Evolutionary conservation across 345 rosid species (phyloP).

Genomic region (Acer yangbiense): DNA sequence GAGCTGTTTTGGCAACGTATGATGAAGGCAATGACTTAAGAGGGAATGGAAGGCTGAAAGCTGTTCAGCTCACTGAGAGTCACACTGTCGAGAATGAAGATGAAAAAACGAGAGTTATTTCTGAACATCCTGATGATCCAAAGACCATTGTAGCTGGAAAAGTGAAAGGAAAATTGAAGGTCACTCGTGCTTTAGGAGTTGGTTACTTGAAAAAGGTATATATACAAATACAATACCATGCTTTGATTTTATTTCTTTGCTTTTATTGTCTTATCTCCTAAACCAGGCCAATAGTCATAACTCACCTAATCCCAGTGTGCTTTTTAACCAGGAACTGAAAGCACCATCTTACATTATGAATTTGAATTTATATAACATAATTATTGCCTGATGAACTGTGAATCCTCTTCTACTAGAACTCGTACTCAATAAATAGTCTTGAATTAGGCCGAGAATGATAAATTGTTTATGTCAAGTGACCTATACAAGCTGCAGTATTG

Average conservation of each 20-base stretch:
- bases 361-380: neutral
- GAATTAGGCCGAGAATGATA: neutral
- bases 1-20: conserved; percentile 86
- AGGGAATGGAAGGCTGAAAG: conserved; percentile 47
- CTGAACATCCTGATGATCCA: conserved; percentile 91
- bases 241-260: conserved; percentile 1
- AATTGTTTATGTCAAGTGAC: neutral
- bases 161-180: conserved; percentile 93
- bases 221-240: neutral
- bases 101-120: conserved; percentile 60
- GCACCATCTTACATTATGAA: neutral
- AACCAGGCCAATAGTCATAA: conserved; percentile 1
- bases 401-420: neutral
- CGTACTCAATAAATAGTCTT: neutral
- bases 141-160: conserved; percentile 62
- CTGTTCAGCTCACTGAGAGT: conserved; percentile 83
- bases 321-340: neutral
- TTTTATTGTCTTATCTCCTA: neutral
- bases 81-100: conserved; percentile 86
- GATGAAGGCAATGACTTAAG: conserved; percentile 31
- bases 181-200: conserved; percentile 94
- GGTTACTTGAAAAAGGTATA: conserved; percentile 90
- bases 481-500: neutral
- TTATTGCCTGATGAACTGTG: neutral
- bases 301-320: neutral